phyloP scores from a whole-genome alignment of 2,329 filamentous ascomycete species.

The Balansia obtecta region DNA sequence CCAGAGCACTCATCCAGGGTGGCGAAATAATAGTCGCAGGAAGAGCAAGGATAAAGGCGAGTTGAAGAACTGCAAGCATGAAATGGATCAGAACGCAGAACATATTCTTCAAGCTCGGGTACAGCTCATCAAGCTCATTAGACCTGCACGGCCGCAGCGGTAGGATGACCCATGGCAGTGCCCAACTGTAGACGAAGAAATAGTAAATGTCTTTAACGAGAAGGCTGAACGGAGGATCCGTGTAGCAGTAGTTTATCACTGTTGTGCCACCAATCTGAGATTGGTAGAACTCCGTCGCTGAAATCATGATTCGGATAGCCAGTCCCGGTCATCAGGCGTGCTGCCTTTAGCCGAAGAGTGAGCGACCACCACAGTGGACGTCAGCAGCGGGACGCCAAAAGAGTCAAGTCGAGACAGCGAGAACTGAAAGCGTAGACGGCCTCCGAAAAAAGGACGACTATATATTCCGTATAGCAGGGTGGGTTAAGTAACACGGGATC shows the following conservation, averaged over 20 bases:
- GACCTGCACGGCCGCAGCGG: conserved; percentile 42
- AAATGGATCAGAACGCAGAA: conserved; percentile 44
- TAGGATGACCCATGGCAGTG: conserved; percentile 47
- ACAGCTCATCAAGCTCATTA: conserved; percentile 50
- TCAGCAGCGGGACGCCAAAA: background rate
- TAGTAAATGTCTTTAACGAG: conserved; percentile 40
- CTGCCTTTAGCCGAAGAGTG: background rate
- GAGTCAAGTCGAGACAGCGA: background rate
- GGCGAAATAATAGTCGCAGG: conserved; percentile 36
- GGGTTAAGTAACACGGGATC: background rate
- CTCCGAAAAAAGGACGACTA: background rate
- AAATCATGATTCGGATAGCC: background rate
- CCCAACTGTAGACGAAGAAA: conserved; percentile 42
- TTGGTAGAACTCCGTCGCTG: conserved; percentile 38
- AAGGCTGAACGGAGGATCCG: conserved; percentile 39
- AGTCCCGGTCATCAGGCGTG: background rate
- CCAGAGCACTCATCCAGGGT: conserved; percentile 32
- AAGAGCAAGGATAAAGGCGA: conserved; percentile 45
- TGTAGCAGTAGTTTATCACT: conserved; percentile 51
- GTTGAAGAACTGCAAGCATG: conserved; percentile 46
- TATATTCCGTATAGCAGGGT: background rate
- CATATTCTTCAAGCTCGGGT: conserved; percentile 43
- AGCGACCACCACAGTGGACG: background rate
- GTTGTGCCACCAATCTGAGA: conserved; percentile 44
- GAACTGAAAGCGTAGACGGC: background rate